Conservation (phyloP, 2,329 filamentous ascomycete genomes). For the Aspergillus fumigatus region DNA sequence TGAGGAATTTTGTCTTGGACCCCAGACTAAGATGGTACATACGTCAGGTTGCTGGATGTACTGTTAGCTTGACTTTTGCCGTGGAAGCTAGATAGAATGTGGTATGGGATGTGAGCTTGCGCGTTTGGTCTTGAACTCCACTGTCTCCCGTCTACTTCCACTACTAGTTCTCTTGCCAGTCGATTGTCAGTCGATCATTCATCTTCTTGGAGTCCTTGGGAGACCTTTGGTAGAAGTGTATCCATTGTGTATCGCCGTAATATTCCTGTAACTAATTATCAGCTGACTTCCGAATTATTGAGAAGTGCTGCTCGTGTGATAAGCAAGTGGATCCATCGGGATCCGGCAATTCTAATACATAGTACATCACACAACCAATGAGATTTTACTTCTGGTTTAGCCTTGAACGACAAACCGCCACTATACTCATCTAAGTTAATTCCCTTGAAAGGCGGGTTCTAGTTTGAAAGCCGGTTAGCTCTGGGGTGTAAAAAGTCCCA, state of each 20-base stretch:
- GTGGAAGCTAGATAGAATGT: neutral
- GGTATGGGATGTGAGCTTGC: neutral
- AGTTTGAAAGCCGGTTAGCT: neutral
- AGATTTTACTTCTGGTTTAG: neutral
- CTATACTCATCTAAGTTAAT: neutral
- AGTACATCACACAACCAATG: neutral
- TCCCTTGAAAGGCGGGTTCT: neutral
- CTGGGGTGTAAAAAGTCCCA: neutral
- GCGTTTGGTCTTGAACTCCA: neutral
- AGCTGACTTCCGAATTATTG: neutral
- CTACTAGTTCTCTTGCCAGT: no score
- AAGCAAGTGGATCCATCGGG: neutral
- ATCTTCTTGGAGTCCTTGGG: neutral
- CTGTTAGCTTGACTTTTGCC: neutral
- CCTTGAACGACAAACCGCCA: neutral
- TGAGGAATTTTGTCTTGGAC: constrained; percentile 6
- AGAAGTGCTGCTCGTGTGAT: neutral
- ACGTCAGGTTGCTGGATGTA: neutral
- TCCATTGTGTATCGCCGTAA: neutral
- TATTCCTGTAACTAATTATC: neutral
- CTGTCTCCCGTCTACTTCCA: no score
- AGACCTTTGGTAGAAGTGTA: neutral
- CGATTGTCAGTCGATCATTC: neutral
- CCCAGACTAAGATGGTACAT: neutral
- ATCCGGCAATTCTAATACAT: neutral